A percentile compares a stretch with the other conserved stretches of the same genome.
phyloP scores from a whole-genome alignment of 805 yeast genomes.

The Saccharomycopsis sp. region DNA sequence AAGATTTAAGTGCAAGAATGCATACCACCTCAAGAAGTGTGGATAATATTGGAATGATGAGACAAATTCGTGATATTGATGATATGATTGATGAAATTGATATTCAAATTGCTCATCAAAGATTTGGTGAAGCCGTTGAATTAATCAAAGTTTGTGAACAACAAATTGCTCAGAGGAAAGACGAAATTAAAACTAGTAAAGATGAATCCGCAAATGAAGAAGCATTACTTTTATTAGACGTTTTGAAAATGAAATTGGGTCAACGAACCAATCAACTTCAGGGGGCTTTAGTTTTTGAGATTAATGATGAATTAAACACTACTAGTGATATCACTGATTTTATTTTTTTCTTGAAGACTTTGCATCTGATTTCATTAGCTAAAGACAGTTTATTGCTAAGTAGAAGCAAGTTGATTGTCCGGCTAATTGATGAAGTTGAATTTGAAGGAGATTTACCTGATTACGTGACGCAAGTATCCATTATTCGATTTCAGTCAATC shows the following conservation, averaged over 20 bases:
- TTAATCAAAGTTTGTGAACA: slow-evolving; percentile 21
- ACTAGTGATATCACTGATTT: slow-evolving; percentile 17
- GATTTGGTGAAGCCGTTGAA: slow-evolving; percentile 39
- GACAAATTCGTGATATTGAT: slow-evolving; percentile 47
- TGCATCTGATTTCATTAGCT: slow-evolving; percentile 15
- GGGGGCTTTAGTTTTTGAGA: slow-evolving; percentile 17
- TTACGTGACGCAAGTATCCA: slow-evolving; percentile 54
- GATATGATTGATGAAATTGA: slow-evolving; percentile 65
- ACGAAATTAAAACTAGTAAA: slow-evolving; percentile 15
- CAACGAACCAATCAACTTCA: slow-evolving; percentile 22
- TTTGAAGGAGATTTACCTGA: slow-evolving; percentile 44
- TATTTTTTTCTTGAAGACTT: slow-evolving; percentile 16
- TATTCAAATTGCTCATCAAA: slow-evolving; percentile 54
- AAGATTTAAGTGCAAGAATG: slow-evolving; percentile 53
- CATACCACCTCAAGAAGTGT: slow-evolving; percentile 52
- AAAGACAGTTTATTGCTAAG: slow-evolving; percentile 17
- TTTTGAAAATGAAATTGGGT: slow-evolving; percentile 35
- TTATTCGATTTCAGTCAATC: slow-evolving; percentile 54
- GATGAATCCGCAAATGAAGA: slow-evolving; percentile 1
- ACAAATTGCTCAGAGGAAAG: slow-evolving; percentile 22
- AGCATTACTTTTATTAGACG: slow-evolving; percentile 31
- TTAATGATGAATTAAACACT: slow-evolving; percentile 18
- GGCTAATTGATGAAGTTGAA: slow-evolving; percentile 31
- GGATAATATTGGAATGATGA: slow-evolving; percentile 37
- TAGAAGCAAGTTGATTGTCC: slow-evolving; percentile 14